These are phyloP conservation scores for Leucosporidium creatinivorum DNA, from an alignment of 768 basidiomycete species.

Conservation along the genomic window DNA sequence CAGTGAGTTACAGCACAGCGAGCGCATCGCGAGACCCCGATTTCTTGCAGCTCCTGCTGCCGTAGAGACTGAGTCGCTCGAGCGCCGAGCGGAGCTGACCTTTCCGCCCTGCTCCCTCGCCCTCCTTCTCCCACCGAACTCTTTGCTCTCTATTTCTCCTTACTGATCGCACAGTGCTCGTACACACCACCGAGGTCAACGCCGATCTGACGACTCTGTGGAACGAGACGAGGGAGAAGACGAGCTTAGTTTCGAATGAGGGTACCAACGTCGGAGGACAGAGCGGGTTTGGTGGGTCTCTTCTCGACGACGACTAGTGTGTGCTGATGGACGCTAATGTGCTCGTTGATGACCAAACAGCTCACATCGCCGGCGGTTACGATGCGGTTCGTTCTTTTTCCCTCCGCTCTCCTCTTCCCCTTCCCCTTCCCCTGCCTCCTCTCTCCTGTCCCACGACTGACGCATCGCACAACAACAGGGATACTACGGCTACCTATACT, in stretches of 20 bases:
- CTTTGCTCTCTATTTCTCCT: slow-evolving; percentile 47
- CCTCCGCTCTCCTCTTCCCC: neutral
- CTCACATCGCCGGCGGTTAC: slow-evolving; percentile 51
- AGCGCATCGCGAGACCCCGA: no score
- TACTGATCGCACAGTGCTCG: slow-evolving; percentile 15
- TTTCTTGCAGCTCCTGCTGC: no score
- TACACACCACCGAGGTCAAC: slow-evolving; percentile 20
- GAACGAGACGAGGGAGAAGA: slow-evolving; percentile 59
- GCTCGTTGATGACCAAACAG: neutral
- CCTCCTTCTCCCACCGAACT: no score
- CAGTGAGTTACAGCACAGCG: no score
- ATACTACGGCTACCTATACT: slow-evolving; percentile 55
- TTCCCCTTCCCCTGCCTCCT: neutral
- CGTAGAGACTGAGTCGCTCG: no score
- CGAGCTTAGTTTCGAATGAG: slow-evolving; percentile 47
- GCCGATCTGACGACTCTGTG: slow-evolving; percentile 67
- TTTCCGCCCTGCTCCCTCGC: no score
- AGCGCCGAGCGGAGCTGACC: no score
- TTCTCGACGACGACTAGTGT: no score
- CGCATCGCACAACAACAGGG: neutral
- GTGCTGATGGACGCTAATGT: slow-evolving; percentile 4
- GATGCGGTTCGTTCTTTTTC: neutral
- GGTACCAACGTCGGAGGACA: slow-evolving; percentile 61
- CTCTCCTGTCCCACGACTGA: neutral
- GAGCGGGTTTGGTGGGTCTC: slow-evolving; percentile 61